phyloP scores from a whole-genome alignment of 2,329 filamentous ascomycete species.

The Beauveria pseudobassiana region DNA sequence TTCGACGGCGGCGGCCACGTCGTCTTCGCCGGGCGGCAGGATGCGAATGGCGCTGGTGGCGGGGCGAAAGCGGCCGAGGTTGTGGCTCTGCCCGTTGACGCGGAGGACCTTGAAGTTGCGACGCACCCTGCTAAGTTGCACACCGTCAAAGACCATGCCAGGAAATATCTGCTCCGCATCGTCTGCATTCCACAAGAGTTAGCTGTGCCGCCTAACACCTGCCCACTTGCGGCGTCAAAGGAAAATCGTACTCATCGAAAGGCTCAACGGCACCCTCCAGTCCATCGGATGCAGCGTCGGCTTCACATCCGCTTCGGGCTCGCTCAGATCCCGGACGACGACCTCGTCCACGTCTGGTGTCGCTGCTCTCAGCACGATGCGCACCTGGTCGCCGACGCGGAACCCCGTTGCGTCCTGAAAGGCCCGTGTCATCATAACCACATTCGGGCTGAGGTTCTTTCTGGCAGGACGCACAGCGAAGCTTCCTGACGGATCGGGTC shows the following conservation, averaged over 20 bases:
- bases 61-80: conserved; percentile 37
- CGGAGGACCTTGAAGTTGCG: conserved; percentile 45
- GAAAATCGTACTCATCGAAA: conserved; percentile 24
- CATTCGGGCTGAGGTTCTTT: conserved; percentile 57
- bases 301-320: conserved; percentile 23
- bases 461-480: conserved; percentile 41
- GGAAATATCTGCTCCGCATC: conserved; percentile 61
- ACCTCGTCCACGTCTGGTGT: conserved; percentile 51
- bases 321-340: conserved; percentile 51
- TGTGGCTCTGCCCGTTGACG: conserved; percentile 45
- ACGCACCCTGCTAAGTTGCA: conserved; percentile 27
- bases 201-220: background rate
- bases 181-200: conserved; percentile 27
- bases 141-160: conserved; percentile 62
- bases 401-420: conserved; percentile 67
- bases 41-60: conserved; percentile 32
- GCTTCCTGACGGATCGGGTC: conserved; percentile 32
- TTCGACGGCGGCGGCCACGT: conserved; percentile 10
- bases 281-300: conserved; percentile 20
- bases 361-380: conserved; percentile 49
- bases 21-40: conserved; percentile 22
- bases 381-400: conserved; percentile 59
- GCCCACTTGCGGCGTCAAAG: no score
- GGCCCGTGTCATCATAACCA: conserved; percentile 65
- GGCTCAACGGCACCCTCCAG: conserved; percentile 31